These are phyloP conservation scores for Fomitopsis serialis DNA, from an alignment of 768 basidiomycete genomes.

Conservation along the genomic window DNA sequence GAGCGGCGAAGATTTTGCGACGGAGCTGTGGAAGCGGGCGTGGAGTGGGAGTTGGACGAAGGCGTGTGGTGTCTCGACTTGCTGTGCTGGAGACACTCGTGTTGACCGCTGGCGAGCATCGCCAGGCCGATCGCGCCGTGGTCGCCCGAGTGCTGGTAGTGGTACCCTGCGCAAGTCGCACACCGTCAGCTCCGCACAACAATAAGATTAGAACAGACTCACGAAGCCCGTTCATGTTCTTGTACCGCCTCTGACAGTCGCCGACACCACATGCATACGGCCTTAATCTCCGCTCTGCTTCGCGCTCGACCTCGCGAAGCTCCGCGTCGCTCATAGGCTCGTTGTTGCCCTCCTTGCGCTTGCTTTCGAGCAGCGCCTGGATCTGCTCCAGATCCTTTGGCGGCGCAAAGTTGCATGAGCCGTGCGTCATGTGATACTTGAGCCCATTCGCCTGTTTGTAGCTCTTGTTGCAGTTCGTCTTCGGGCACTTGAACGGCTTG, in stretches of 20 bases:
- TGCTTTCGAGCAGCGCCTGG: constrained; percentile 58
- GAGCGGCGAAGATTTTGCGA: constrained; percentile 11
- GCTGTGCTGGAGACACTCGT: constrained; percentile 41
- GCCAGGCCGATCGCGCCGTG: constrained; percentile 88
- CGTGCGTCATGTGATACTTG: constrained; percentile 92
- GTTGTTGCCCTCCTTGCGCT: constrained; percentile 34
- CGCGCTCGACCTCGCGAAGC: constrained; percentile 68
- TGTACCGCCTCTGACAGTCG: constrained; percentile 83
- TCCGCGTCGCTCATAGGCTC: constrained; percentile 48
- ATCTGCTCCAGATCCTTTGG: constrained; percentile 80
- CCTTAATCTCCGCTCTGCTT: constrained; percentile 76
- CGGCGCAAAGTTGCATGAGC: constrained; percentile 90
- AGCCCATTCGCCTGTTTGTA: constrained; percentile 96
- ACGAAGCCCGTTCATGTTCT: constrained; percentile 97
- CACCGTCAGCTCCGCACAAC: background rate
- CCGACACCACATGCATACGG: constrained; percentile 91
- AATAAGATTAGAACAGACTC: constrained; percentile 2
- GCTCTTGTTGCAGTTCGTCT: constrained; percentile 91
- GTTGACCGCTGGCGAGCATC: constrained; percentile 73
- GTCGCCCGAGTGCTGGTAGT: constrained; percentile 95
- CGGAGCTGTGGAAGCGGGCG: background rate
- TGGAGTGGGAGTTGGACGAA: constrained; percentile 8
- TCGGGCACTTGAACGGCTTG: constrained; percentile 91
- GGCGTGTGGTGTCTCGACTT: constrained; percentile 21
- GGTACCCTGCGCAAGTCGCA: constrained; percentile 46